Evolutionary conservation across 345 rosid genomes (phyloP).

Genomic region (Aethionema arabicum): DNA sequence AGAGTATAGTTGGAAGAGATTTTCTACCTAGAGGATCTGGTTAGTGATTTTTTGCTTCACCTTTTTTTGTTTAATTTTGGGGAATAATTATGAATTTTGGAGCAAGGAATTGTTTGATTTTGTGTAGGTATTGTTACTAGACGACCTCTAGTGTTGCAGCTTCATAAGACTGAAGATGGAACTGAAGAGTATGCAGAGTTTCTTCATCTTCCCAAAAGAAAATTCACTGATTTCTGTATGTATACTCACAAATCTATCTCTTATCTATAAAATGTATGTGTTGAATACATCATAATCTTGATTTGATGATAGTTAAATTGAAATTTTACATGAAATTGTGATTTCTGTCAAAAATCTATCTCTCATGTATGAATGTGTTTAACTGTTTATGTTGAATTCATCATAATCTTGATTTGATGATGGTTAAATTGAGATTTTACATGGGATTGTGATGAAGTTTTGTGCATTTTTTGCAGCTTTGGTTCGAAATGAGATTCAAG

Average conservation of each 20-base stretch:
- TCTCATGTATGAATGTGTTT: background rate
- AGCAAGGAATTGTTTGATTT: background rate
- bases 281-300: background rate
- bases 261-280: background rate
- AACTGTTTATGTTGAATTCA: background rate
- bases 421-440: constrained; percentile 5
- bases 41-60: constrained; percentile 23
- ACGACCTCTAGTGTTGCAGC: constrained; percentile 88
- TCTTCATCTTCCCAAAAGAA: constrained; percentile 69
- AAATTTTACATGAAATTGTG: no score
- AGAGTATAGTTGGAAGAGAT: constrained; percentile 93
- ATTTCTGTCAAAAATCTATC: no score
- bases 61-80: background rate
- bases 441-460: background rate
- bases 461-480: constrained; percentile 43
- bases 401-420: background rate
- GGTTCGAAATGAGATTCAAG: constrained; percentile 88
- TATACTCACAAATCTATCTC: background rate
- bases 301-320: background rate
- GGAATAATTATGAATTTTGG: background rate
- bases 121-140: constrained; percentile 82
- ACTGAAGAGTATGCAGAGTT: constrained; percentile 82
- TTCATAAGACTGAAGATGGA: constrained; percentile 75
- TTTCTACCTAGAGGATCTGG: constrained; percentile 99
- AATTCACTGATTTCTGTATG: constrained; percentile 70